Conservation (phyloP, 164 flowering plant genomes). For the Chimonanthus praecox region DNA sequence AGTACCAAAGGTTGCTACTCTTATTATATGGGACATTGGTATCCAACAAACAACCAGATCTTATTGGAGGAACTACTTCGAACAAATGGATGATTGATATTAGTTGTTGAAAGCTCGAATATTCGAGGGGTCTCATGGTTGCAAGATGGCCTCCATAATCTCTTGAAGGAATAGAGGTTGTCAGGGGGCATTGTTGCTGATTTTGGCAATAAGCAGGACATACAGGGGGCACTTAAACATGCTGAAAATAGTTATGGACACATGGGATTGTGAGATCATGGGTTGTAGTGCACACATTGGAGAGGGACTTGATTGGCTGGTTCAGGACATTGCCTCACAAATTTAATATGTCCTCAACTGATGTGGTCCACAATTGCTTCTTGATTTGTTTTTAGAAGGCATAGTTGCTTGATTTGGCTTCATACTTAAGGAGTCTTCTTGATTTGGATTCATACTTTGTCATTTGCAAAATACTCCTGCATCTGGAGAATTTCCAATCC, state of each 20-base stretch:
- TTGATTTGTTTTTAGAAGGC: too few relatives aligned
- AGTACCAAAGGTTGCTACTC: slow-evolving; percentile 69
- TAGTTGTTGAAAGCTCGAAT: slow-evolving; percentile 99
- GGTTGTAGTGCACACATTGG: slow-evolving; percentile 97
- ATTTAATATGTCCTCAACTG: slow-evolving; percentile 75
- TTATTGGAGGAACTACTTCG: slow-evolving; percentile 98
- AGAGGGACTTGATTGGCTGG: slow-evolving; percentile 97
- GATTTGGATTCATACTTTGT: neutral
- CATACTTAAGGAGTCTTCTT: too few relatives aligned
- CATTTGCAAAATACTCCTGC: neutral
- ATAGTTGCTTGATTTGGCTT: too few relatives aligned
- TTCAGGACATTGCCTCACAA: slow-evolving; percentile 87
- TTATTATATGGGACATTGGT: slow-evolving; percentile 97
- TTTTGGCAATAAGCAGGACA: slow-evolving; percentile 45
- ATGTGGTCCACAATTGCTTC: neutral
- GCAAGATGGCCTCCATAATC: slow-evolving; percentile 76
- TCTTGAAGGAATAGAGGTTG: too few relatives aligned
- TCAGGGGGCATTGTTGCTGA: too few relatives aligned
- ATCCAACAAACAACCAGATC: slow-evolving; percentile 94
- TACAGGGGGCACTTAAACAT: slow-evolving; percentile 84
- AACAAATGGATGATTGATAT: slow-evolving; percentile 95
- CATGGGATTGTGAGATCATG: slow-evolving; percentile 83
- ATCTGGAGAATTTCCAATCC: neutral
- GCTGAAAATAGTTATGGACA: slow-evolving; percentile 92
- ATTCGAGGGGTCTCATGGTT: slow-evolving; percentile 69